These are phyloP conservation scores for Gloeostereum incarnatum DNA, from an alignment of 768 basidiomycete species.

Conservation along the genomic window DNA sequence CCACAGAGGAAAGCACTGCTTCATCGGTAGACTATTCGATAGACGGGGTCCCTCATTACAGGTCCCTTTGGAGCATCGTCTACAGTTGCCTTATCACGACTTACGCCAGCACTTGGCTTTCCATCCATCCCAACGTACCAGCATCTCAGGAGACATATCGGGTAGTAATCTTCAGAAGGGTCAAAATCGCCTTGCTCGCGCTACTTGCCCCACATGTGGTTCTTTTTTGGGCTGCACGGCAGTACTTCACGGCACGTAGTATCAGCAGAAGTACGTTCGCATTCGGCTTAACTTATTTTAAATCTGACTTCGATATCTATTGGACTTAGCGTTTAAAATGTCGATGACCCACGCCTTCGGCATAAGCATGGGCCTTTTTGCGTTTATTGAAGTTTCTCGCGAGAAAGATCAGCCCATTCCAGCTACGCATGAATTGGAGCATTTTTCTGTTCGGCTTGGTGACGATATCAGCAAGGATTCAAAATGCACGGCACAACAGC, in stretches of 20 bases:
- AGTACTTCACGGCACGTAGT: slow-evolving; percentile 4
- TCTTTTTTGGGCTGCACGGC: slow-evolving; percentile 7
- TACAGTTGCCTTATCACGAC: slow-evolving; percentile 3
- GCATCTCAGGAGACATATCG: background rate
- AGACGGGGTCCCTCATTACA: too few species aligned
- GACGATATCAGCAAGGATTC: background rate
- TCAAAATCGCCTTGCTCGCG: background rate
- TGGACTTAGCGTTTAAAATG: background rate
- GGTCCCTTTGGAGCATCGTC: slow-evolving; percentile 1
- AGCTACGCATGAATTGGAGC: too few species aligned
- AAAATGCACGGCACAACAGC: background rate
- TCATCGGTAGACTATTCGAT: too few species aligned
- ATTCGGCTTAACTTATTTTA: too few species aligned
- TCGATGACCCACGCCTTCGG: slow-evolving; percentile 5
- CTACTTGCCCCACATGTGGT: slow-evolving; percentile 8
- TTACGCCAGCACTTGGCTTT: slow-evolving; percentile 4
- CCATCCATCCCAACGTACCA: slow-evolving; percentile 8
- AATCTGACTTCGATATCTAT: background rate
- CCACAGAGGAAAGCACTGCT: too few species aligned
- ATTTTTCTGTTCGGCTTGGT: too few species aligned
- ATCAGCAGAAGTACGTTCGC: background rate
- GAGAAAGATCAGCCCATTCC: too few species aligned
- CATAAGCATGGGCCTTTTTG: slow-evolving; percentile 12
- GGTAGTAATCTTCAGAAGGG: background rate
- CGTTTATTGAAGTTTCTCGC: slow-evolving; percentile 2